phyloP scores from a whole-genome alignment of 164 flowering plant genomes.

The Vitis rotundifolia region DNA sequence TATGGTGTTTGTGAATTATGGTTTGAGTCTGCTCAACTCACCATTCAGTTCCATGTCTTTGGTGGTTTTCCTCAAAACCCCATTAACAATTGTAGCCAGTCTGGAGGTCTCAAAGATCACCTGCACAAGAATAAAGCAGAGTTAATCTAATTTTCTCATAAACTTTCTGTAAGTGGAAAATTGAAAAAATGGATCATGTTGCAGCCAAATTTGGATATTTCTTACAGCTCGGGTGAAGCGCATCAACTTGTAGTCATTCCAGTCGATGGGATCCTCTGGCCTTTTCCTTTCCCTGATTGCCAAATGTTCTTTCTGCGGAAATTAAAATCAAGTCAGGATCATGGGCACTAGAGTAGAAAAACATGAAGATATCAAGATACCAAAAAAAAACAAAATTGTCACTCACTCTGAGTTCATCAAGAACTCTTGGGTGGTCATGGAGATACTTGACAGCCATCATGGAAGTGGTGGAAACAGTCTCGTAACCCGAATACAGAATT shows the following conservation, averaged over 20 bases:
- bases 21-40: conserved; percentile 17
- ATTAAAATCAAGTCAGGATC: not conserved
- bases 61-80: conserved; percentile 79
- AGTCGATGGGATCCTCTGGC: conserved; percentile 54
- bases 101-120: conserved; percentile 78
- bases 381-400: not conserved
- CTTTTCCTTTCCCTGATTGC: conserved; percentile 50
- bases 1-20: not conserved
- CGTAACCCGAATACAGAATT: conserved; percentile 63
- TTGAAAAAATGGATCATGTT: not conserved
- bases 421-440: conserved; percentile 63
- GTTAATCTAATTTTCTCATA: not conserved
- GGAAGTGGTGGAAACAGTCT: conserved; percentile 67
- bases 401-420: conserved; percentile 62
- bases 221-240: conserved; percentile 67
- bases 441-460: conserved; percentile 80
- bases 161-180: not conserved
- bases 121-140: conserved; percentile 25
- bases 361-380: not conserved
- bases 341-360: not conserved
- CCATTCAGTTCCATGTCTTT: conserved; percentile 79
- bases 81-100: conserved; percentile 74
- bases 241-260: conserved; percentile 59
- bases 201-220: not conserved
- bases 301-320: conserved; percentile 57